phyloP scores from a whole-genome alignment of 2,329 filamentous ascomycete genomes.

The Akanthomyces dipterigenus region DNA sequence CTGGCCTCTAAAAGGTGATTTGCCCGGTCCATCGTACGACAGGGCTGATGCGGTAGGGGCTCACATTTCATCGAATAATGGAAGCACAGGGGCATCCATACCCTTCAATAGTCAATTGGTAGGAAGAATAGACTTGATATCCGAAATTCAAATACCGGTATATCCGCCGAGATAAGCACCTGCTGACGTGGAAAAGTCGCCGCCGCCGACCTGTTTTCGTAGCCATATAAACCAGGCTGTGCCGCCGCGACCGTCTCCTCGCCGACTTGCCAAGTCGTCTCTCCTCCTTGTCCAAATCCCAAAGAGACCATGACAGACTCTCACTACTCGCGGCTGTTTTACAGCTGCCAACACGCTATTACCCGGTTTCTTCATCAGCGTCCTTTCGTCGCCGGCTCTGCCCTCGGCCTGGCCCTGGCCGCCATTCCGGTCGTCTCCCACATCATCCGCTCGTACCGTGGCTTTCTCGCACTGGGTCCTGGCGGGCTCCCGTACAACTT shows the following conservation, averaged over 20 bases:
- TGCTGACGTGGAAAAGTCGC: background rate
- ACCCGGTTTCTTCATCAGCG: background rate
- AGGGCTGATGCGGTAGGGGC: background rate
- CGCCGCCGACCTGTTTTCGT: background rate
- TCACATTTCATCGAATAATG: no score
- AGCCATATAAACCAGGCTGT: background rate
- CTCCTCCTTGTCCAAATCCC: background rate
- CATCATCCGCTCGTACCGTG: constrained; percentile 28
- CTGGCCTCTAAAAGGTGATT: background rate
- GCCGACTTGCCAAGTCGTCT: background rate
- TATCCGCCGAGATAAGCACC: background rate
- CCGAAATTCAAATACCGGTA: background rate
- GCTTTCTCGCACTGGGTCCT: constrained; percentile 35
- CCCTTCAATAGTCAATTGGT: no score
- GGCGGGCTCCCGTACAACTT: constrained; percentile 38
- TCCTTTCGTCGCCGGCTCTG: background rate
- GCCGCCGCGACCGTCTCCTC: background rate
- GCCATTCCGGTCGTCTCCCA: constrained; percentile 16
- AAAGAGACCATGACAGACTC: background rate
- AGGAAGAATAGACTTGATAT: background rate
- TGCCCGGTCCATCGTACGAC: background rate
- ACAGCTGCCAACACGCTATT: background rate
- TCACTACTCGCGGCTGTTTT: background rate
- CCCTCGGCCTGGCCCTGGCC: background rate
- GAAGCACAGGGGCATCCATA: no score